A percentile compares a stretch with the other conserved stretches of the same genome.
Conservation (phyloP, 352 stramenopile genomes). For the Globisporangium megalacanthum region DNA sequence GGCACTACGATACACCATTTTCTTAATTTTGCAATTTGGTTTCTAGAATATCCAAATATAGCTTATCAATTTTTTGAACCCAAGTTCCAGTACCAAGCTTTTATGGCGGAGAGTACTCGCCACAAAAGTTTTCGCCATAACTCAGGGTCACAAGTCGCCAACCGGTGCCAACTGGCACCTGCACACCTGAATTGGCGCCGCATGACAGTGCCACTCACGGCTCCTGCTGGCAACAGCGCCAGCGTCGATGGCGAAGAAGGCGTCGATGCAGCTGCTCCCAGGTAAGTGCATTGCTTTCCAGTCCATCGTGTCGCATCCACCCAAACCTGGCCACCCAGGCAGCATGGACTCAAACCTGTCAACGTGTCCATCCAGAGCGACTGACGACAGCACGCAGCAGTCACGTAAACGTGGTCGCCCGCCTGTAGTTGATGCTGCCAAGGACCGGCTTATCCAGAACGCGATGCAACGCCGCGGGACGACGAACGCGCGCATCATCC, state of each 20-base stretch:
- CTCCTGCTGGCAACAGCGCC: background rate
- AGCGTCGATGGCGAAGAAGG: too few relatives aligned
- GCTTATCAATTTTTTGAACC: background rate
- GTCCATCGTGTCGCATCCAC: too few relatives aligned
- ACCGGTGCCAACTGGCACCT: too few relatives aligned
- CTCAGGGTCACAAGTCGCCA: conserved; percentile 5
- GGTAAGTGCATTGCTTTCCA: too few relatives aligned
- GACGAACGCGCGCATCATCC: conserved; percentile 17
- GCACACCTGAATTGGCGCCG: too few relatives aligned
- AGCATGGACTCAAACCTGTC: background rate
- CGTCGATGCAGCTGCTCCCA: too few relatives aligned
- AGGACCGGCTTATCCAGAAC: conserved; percentile 11
- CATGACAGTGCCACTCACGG: background rate
- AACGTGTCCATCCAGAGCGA: background rate
- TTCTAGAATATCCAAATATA: background rate
- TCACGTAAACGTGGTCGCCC: conserved; percentile 11
- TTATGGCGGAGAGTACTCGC: background rate
- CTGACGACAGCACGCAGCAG: background rate
- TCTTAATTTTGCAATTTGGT: background rate
- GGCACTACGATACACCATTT: too few relatives aligned
- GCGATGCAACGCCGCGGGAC: conserved; percentile 17
- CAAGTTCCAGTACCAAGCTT: background rate
- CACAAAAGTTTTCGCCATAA: conserved; percentile 13
- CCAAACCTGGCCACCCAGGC: too few relatives aligned
- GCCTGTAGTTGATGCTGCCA: conserved; percentile 6